Conservation (phyloP, 345 rosid species). For the Eucalyptus erythrocorys region DNA sequence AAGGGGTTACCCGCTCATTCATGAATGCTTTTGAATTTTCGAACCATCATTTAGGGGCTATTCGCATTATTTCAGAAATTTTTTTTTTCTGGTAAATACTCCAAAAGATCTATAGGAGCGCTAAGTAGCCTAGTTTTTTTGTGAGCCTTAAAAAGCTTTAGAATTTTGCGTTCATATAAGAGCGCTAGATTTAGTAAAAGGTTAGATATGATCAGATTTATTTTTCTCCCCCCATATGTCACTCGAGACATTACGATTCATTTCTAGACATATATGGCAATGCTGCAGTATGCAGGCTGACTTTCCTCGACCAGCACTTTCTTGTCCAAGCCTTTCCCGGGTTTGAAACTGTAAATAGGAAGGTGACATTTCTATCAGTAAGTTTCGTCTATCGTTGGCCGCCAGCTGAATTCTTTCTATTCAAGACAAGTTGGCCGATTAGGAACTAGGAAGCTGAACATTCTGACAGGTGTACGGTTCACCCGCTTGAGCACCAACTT, state of each 20-base stretch:
- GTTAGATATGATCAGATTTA: background rate
- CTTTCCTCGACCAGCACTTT: background rate
- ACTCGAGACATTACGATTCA: background rate
- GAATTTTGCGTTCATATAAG: background rate
- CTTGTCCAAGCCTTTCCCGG: background rate
- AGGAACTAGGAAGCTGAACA: background rate
- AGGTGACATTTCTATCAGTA: background rate
- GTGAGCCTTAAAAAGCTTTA: background rate
- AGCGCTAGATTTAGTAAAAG: background rate
- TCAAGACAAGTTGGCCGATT: background rate
- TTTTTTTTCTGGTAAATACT: background rate
- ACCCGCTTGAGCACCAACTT: background rate
- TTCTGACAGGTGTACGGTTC: background rate
- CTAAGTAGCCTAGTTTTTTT: background rate
- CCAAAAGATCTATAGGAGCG: background rate
- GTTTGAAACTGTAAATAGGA: background rate
- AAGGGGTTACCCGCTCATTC: background rate
- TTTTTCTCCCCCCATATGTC: background rate
- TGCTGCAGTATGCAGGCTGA: background rate
- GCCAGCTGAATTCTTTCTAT: background rate
- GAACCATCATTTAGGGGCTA: background rate
- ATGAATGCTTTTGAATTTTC: background rate
- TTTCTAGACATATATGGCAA: background rate
- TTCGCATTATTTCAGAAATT: background rate
- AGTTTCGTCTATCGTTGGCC: background rate